Percentiles rank a stretch among this genome's conserved stretches.
Conservation (phyloP, 2,329 filamentous ascomycete genomes). For the Xylaria multiplex region DNA sequence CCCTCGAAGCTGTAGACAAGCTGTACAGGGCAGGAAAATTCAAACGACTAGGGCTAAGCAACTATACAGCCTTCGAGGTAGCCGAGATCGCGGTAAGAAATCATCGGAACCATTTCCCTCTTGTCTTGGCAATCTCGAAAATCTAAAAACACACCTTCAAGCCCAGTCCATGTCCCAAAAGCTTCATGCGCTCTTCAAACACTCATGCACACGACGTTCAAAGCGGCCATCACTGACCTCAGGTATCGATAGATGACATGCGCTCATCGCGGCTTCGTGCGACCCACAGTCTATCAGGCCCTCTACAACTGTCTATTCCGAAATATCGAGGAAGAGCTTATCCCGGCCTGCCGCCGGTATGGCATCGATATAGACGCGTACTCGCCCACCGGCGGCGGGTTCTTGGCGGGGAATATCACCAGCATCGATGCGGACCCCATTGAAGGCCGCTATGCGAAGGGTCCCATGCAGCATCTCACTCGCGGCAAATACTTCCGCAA, state of each 20-base stretch:
- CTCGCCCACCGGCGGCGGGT: constrained; percentile 81
- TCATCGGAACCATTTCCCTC: no score
- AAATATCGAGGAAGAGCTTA: constrained; percentile 76
- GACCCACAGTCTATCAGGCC: constrained; percentile 84
- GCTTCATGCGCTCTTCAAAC: no score
- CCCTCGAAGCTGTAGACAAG: constrained; percentile 77
- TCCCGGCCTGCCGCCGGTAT: constrained; percentile 77
- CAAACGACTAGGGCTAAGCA: constrained; percentile 78
- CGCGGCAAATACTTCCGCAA: constrained; percentile 77
- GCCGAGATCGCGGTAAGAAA: constrained; percentile 72
- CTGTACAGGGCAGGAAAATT: constrained; percentile 87
- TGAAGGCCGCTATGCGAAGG: constrained; percentile 71
- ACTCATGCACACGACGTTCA: no score
- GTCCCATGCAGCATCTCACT: constrained; percentile 56
- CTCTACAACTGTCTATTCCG: constrained; percentile 76
- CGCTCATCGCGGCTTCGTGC: constrained; percentile 79
- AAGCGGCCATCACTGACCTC: no score
- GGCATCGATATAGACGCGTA: constrained; percentile 82
- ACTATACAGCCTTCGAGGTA: constrained; percentile 86
- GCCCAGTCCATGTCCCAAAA: no score
- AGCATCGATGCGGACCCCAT: constrained; percentile 67
- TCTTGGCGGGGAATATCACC: constrained; percentile 81
- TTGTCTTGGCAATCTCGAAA: no score
- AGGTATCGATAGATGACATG: constrained; percentile 64
- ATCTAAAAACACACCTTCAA: no score